Evolutionary conservation across 2,329 filamentous ascomycete species (phyloP).

Genomic region (Rhytidhysteron rufulum): DNA sequence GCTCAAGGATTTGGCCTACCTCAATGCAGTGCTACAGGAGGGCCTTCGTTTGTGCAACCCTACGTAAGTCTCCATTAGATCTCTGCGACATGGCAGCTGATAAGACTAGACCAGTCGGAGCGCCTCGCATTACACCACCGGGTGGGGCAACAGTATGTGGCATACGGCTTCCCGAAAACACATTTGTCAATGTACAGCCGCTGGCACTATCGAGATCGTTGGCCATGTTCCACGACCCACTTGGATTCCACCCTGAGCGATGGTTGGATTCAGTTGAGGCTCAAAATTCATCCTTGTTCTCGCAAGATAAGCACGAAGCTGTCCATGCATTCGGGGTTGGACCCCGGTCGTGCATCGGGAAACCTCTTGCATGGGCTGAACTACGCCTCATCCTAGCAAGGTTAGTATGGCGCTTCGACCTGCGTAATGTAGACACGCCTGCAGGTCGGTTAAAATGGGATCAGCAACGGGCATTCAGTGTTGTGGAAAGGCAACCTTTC

Average conservation of each 20-base stretch:
- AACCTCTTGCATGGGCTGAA: conserved; percentile 32
- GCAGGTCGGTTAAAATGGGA: conserved; percentile 5
- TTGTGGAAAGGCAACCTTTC: conserved; percentile 7
- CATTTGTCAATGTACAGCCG: neutral
- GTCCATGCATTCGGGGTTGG: conserved; percentile 30
- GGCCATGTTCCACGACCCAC: conserved; percentile 5
- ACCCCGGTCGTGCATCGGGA: conserved; percentile 26
- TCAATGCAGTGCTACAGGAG: conserved; percentile 1
- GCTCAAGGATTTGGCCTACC: neutral
- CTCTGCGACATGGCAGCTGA: no score
- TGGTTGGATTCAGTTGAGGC: conserved; percentile 16
- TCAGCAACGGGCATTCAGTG: conserved; percentile 7
- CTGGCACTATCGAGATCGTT: neutral
- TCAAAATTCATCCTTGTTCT: conserved; percentile 15
- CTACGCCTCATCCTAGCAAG: conserved; percentile 34
- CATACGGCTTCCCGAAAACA: conserved; percentile 22
- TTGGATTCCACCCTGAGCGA: conserved; percentile 16
- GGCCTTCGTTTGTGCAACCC: conserved; percentile 7
- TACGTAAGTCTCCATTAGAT: conserved; percentile 14
- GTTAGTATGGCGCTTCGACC: conserved; percentile 29
- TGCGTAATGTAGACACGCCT: conserved; percentile 4
- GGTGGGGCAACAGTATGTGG: conserved; percentile 23
- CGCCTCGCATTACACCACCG: conserved; percentile 20
- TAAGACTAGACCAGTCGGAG: no score
- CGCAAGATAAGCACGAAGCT: conserved; percentile 20